Percentiles rank a stretch among this genome's conserved stretches.
Conservation (phyloP, 2,329 filamentous ascomycete species). For the Xylariaceae sp. region DNA sequence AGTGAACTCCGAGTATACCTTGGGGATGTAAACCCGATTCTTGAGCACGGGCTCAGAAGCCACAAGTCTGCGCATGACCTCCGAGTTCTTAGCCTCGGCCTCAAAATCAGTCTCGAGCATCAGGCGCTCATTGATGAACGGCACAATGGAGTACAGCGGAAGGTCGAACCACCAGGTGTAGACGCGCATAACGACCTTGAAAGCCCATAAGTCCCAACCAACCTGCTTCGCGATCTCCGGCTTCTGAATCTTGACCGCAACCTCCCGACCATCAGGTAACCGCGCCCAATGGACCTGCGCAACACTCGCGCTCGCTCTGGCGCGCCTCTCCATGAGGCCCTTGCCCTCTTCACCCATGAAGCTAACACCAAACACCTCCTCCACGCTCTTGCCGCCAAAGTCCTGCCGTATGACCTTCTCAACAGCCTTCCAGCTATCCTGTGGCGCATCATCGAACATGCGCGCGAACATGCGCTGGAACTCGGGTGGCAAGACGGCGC, state of each 20-base stretch:
- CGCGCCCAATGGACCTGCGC: constrained; percentile 96
- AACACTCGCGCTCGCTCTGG: constrained; percentile 77
- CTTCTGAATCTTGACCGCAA: constrained; percentile 96
- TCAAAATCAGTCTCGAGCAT: constrained; percentile 91
- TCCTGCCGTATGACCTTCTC: constrained; percentile 82
- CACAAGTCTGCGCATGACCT: constrained; percentile 75
- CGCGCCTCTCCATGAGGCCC: constrained; percentile 57
- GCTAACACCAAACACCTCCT: constrained; percentile 89
- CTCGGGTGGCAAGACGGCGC: constrained; percentile 83
- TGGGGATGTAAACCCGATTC: constrained; percentile 80
- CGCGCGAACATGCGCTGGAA: constrained; percentile 93
- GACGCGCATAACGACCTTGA: constrained; percentile 76
- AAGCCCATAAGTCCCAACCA: constrained; percentile 91
- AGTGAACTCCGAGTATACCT: constrained; percentile 75
- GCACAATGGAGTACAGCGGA: constrained; percentile 85
- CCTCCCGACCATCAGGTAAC: constrained; percentile 78
- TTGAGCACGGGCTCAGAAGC: constrained; percentile 68
- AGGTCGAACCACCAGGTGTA: constrained; percentile 89
- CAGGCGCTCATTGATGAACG: constrained; percentile 88
- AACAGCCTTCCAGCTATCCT: constrained; percentile 82
- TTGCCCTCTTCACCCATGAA: constrained; percentile 66
- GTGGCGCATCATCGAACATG: constrained; percentile 97
- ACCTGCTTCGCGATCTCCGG: constrained; percentile 87
- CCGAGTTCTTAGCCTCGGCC: constrained; percentile 84
- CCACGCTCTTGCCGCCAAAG: constrained; percentile 74